Evolutionary conservation across 2,329 filamentous ascomycete species (phyloP).

Genomic region (Thielaviopsis cerberus): DNA sequence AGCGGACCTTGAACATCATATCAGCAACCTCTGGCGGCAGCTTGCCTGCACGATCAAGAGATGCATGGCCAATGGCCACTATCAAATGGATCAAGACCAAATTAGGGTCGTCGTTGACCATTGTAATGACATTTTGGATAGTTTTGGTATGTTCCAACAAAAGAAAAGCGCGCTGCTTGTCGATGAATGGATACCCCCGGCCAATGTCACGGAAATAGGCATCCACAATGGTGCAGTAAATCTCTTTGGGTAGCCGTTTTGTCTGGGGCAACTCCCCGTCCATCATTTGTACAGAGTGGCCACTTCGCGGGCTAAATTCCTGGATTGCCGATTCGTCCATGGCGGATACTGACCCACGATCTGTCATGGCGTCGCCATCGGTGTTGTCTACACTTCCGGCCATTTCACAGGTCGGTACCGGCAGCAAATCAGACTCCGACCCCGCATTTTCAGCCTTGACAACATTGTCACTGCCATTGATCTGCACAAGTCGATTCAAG

Average conservation of each 20-base stretch:
- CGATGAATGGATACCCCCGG: slow-evolving; percentile 27
- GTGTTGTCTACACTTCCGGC: background rate
- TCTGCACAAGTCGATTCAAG: background rate
- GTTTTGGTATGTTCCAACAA: slow-evolving; percentile 17
- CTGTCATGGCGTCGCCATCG: background rate
- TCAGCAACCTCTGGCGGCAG: slow-evolving; percentile 15
- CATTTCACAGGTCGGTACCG: background rate
- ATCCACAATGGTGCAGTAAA: slow-evolving; percentile 17
- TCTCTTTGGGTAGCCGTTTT: background rate
- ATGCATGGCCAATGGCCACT: slow-evolving; percentile 29
- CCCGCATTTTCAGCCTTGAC: background rate
- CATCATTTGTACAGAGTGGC: background rate
- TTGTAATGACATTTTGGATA: slow-evolving; percentile 14
- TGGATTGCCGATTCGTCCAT: too few relatives aligned
- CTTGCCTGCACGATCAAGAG: slow-evolving; percentile 24
- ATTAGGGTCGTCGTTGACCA: slow-evolving; percentile 14
- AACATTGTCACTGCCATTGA: background rate
- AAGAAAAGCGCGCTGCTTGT: slow-evolving; percentile 19
- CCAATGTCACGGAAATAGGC: slow-evolving; percentile 29
- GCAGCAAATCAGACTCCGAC: background rate
- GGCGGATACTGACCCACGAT: background rate
- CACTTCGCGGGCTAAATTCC: background rate
- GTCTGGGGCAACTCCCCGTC: background rate
- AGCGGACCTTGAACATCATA: slow-evolving; percentile 21
- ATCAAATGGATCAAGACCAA: slow-evolving; percentile 18